Conservation (phyloP, 768 basidiomycete species). For the Tylopilus balloui region DNA sequence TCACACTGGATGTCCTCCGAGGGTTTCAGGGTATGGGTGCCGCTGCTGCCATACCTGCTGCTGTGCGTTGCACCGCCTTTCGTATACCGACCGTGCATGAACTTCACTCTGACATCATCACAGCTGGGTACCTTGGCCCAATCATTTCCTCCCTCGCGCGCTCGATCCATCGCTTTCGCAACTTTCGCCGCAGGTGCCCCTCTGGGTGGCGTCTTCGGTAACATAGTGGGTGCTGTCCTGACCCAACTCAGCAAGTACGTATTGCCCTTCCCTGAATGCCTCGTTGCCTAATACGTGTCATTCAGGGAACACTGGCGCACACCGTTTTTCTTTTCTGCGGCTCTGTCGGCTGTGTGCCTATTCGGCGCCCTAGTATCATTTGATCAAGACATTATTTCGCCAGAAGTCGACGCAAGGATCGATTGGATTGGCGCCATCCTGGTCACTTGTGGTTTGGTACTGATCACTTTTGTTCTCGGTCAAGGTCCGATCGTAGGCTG, state of each 20-base stretch:
- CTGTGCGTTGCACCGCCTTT: conserved; percentile 39
- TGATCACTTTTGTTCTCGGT: conserved; percentile 71
- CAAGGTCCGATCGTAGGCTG: conserved; percentile 65
- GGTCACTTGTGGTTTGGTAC: conserved; percentile 58
- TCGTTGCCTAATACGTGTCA: background rate
- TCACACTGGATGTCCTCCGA: conserved; percentile 65
- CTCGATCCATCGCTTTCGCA: conserved; percentile 75
- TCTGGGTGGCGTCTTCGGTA: conserved; percentile 70
- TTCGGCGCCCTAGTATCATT: conserved; percentile 56
- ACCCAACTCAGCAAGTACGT: conserved; percentile 47
- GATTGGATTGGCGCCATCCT: conserved; percentile 78
- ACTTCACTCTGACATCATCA: background rate
- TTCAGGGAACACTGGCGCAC: conserved; percentile 59
- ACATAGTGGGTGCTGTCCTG: conserved; percentile 64
- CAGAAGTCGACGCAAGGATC: conserved; percentile 43
- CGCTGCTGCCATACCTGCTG: conserved; percentile 70
- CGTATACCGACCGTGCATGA: background rate
- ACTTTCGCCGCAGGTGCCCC: conserved; percentile 84
- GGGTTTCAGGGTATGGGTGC: conserved; percentile 79
- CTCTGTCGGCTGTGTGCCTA: conserved; percentile 48
- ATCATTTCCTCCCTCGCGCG: conserved; percentile 62
- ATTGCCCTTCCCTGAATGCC: background rate
- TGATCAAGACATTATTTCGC: conserved; percentile 46
- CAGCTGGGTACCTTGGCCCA: conserved; percentile 81
- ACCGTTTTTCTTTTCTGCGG: conserved; percentile 56